Evolutionary conservation across 2,329 filamentous ascomycete genomes (phyloP), one percentile per base, ranked within the genome.

Genomic region (Geosmithia morbida): DNA sequence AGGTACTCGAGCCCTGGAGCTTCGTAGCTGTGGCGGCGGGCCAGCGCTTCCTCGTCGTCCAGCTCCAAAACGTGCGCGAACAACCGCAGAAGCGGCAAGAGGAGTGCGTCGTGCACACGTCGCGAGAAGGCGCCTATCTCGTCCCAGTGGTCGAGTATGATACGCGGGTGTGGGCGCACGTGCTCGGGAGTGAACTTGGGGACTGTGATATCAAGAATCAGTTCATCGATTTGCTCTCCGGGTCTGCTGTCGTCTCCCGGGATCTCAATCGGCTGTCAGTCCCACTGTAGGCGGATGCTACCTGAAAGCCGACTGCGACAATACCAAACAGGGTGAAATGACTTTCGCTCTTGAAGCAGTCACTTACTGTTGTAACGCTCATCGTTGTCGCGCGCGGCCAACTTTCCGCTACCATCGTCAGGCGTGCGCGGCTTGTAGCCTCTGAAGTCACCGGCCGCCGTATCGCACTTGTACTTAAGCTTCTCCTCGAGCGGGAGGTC

Each of bases 131-230:
- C n/a, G 8, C 42, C 17, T 20, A 43, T 43, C 42, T 43, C 42
- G 42, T 20, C 42, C 19, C 19, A 29, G 26, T 43, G 42, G 19
- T 14, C 26, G 13, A 14, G 11, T n/a, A 43, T 43, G 19, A 43
- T 14, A 10, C 18, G 42, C 18, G 42, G 42, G 42, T 43, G 42
- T 13, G 19, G 19, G 14, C 42, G 42, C 7, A 7, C 42, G n/a
- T 43, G 42, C n/a, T 43, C 42, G 19, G 42, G 42, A 3, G 42
- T 43, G n/a, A 43, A 43, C n/a, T 43, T 43, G 19, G 42, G 42
- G 13, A 43, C 33, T 37, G 33, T 16, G 14, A 37, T 13, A 11
- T 37, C 33, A 37, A n/a, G n/a, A n/a, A n/a, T n/a, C n/a, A n/a
- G n/a, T n/a, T n/a, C n/a, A n/a, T n/a, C n/a, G n/a, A n/a, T n/a